phyloP scores from a whole-genome alignment of 495 filamentous ascomycete genomes.

The Podospora tetraspora region DNA sequence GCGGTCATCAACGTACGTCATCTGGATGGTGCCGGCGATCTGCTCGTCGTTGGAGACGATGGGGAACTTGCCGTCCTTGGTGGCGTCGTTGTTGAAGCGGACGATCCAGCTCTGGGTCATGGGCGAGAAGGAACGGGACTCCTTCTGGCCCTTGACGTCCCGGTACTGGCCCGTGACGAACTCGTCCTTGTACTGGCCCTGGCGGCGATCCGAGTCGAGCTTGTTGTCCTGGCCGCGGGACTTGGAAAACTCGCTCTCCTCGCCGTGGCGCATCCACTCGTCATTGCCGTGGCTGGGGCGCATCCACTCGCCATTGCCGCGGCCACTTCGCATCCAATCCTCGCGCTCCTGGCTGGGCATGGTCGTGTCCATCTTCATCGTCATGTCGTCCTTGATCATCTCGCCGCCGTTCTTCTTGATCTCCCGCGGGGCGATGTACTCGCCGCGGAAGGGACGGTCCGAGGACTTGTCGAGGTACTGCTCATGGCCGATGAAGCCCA shows the following conservation, averaged over 20 bases:
- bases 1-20: not conserved
- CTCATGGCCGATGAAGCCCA: not conserved
- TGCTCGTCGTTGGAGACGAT: not conserved
- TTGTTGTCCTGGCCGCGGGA: not conserved
- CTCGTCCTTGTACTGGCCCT: not conserved
- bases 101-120: not conserved
- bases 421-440: not conserved
- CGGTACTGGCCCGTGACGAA: not conserved
- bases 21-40: not conserved
- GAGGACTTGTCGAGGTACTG: not conserved
- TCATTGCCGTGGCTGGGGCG: not conserved
- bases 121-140: not conserved
- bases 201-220: not conserved
- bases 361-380: not conserved
- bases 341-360: not conserved
- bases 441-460: not conserved
- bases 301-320: not conserved
- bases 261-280: not conserved
- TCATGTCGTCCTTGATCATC: not conserved
- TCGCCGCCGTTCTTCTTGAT: not conserved
- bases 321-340: not conserved
- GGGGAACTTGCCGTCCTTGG: not conserved
- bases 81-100: not conserved
- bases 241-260: not conserved
- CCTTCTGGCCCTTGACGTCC: not conserved